These are phyloP conservation scores for Candida caryicola DNA, from an alignment of 805 yeast species.

Conservation along the genomic window DNA sequence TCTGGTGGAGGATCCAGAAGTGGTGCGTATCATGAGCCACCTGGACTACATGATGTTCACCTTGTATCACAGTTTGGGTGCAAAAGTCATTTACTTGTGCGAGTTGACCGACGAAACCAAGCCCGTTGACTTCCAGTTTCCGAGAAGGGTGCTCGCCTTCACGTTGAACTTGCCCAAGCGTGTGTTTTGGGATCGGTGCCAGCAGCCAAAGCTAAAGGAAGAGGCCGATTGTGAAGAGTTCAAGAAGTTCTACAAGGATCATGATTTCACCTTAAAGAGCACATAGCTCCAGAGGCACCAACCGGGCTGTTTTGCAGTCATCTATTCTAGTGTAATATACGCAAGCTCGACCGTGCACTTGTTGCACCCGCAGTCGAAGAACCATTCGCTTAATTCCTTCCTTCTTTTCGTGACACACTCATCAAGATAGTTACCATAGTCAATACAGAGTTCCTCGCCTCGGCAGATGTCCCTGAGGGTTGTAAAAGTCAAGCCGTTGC, in stretches of 20 bases:
- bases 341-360: slow-evolving; percentile 36
- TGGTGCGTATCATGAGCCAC: slow-evolving; percentile 22
- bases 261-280: slow-evolving; percentile 45
- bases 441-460: slow-evolving; percentile 56
- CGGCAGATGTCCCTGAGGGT: slow-evolving; percentile 36
- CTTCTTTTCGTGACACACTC: slow-evolving; percentile 43
- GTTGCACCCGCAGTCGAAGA: slow-evolving; percentile 53
- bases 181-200: slow-evolving; percentile 74
- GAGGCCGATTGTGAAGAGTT: slow-evolving; percentile 59
- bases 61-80: slow-evolving; percentile 20
- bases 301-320: not conserved
- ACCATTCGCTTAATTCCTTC: slow-evolving; percentile 50
- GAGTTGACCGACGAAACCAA: slow-evolving; percentile 24
- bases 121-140: slow-evolving; percentile 74
- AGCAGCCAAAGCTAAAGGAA: slow-evolving; percentile 63
- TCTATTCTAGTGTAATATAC: not conserved
- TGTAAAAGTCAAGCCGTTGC: slow-evolving; percentile 40
- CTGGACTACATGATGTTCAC: slow-evolving; percentile 39
- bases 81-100: slow-evolving; percentile 17
- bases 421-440: slow-evolving; percentile 52
- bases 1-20: slow-evolving; percentile 17
- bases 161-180: slow-evolving; percentile 59
- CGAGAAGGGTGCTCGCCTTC: slow-evolving; percentile 73
- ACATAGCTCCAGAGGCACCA: not conserved
- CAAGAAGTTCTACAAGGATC: slow-evolving; percentile 51